Evolutionary conservation across 805 yeast species (phyloP), one percentile per base, ranked within the genome.

Genomic region (Teunomyces barrocoloradensis): DNA sequence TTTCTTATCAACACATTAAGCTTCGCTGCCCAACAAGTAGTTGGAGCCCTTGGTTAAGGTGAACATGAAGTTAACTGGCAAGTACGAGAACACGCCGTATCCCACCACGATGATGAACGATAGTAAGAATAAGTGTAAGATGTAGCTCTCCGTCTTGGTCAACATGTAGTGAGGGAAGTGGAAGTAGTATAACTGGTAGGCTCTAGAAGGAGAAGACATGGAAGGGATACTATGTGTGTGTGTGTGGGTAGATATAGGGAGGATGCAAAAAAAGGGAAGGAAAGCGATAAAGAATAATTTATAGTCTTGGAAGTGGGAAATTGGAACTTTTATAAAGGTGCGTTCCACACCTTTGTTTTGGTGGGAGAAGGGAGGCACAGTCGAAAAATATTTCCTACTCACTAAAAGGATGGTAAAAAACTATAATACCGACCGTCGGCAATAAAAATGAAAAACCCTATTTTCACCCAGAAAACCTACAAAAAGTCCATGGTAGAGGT

Each of bases 111-210:
- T 34, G 10, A 52, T 42, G 43, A 64, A 64, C 30, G 60, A 56
- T 20, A 59, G 55, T 15, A 61, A 44, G 28, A 60, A 48, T 28
- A 53, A 17, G 49, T 61, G 63, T 52, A 51, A 46, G 15, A 48
- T 44, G 39, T 65, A 49, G 18, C 71, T 58, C 61, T 77, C 82
- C 28, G 66, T 61, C 40, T 59, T 63, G 20, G 82, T 77, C 65
- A 77, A 66, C 81, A 77, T 77, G 60, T 63, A 69, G 52, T 69
- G 70, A 11, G 82, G 82, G 49, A 77, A 68, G 52, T 69, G 69
- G 61, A 67, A 67, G 60, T 70, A 76, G 61, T 75, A 74, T 35
- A 59, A 30, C 50, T 51, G 42, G 50, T 51, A 53, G 11, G 48
- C 40, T 37, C 40, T 37, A 13, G 40, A 23, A 37, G 40, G 40